Conservation (phyloP, 371 early-diverging fungal genomes). For the Mucor lusitanicus region DNA sequence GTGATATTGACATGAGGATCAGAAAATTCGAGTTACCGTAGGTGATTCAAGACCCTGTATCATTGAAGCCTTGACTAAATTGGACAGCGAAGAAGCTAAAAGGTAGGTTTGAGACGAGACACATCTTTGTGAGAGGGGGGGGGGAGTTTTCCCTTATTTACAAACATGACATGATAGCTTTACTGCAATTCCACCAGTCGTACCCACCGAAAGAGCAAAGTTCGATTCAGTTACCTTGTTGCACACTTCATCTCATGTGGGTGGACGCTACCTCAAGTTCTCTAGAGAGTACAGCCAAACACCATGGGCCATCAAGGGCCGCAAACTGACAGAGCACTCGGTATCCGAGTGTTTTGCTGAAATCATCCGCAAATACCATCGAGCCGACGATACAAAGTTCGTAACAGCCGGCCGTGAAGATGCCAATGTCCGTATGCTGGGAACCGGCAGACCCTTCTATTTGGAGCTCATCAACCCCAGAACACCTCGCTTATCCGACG, state of each 20-base stretch:
- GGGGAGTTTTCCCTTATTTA: too few species aligned
- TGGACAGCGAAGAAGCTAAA: constrained; percentile 54
- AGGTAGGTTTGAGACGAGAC: constrained; percentile 24
- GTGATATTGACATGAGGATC: not conserved
- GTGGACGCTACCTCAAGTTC: constrained; percentile 85
- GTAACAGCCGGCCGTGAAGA: constrained; percentile 95
- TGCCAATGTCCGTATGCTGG: constrained; percentile 96
- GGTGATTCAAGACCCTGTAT: constrained; percentile 64
- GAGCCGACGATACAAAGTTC: constrained; percentile 72
- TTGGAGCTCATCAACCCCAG: constrained; percentile 86
- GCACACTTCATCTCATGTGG: constrained; percentile 58
- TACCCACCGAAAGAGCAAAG: constrained; percentile 30
- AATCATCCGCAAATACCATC: constrained; percentile 55
- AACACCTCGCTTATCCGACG: constrained; percentile 24
- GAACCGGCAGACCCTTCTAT: constrained; percentile 94
- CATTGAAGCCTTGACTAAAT: constrained; percentile 51
- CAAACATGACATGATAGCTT: constrained; percentile 15
- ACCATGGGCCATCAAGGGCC: constrained; percentile 79
- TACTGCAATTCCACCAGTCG: constrained; percentile 50
- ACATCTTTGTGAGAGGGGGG: too few species aligned
- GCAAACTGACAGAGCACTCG: constrained; percentile 70
- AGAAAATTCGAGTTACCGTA: constrained; percentile 45
- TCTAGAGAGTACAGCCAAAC: constrained; percentile 87
- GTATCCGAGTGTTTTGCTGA: constrained; percentile 83
- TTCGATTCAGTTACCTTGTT: constrained; percentile 39